Conservation (phyloP, 306 rosid species). For the Cucurbita maxima region DNA sequence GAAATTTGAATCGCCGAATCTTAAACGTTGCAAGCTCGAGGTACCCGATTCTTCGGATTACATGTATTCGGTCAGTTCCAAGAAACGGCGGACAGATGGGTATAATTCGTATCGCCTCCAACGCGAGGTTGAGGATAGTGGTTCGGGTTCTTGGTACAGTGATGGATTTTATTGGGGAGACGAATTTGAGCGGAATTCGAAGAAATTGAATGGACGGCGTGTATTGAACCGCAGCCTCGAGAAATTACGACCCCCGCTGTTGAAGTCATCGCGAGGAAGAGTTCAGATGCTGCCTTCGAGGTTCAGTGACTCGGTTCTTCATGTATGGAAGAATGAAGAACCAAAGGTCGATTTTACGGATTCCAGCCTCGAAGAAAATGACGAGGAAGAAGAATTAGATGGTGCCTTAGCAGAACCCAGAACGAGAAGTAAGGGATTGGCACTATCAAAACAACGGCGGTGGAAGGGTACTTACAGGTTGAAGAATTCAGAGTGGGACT, state of each 20-base stretch:
- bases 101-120: conserved; percentile 19
- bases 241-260: conserved; percentile 23
- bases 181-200: conserved; percentile 43
- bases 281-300: conserved; percentile 51
- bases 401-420: conserved; percentile 12
- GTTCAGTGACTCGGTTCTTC: conserved; percentile 51
- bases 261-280: conserved; percentile 65
- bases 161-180: conserved; percentile 36
- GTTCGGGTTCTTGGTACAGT: conserved; percentile 43
- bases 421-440: conserved; percentile 13
- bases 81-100: conserved; percentile 40
- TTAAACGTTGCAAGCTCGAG: conserved; percentile 67
- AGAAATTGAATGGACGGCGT: conserved; percentile 10
- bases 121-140: conserved; percentile 44
- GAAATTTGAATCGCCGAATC: conserved; percentile 72
- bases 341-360: conserved; percentile 16
- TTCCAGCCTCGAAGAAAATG: conserved; percentile 31
- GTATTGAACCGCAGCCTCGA: conserved; percentile 8
- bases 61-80: conserved; percentile 23
- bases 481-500: conserved; percentile 20
- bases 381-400: conserved; percentile 24
- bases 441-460: conserved; percentile 17
- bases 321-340: conserved; percentile 27
- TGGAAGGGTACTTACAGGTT: conserved; percentile 12
- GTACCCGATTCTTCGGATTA: conserved; percentile 29